A percentile compares a stretch with the other conserved stretches of the same genome.
Evolutionary conservation across 2,329 filamentous ascomycete species (phyloP).

Genomic region (Xylaria sp.): DNA sequence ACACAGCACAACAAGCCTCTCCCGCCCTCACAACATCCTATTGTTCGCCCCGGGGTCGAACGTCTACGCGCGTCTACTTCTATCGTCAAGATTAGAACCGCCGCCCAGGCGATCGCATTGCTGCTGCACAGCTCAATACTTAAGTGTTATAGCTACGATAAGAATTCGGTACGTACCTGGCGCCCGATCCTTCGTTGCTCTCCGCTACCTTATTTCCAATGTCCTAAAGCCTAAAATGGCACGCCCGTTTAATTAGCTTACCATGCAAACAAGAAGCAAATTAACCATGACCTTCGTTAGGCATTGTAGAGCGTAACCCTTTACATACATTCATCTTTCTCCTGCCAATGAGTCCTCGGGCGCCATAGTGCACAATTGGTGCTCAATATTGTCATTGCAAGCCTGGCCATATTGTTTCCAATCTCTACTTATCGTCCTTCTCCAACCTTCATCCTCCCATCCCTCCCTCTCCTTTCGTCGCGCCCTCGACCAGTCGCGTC

Average conservation of each 20-base stretch:
- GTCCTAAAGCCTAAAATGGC: constrained; percentile 19
- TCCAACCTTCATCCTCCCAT: neutral
- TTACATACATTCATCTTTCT: constrained; percentile 1
- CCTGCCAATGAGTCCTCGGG: constrained; percentile 24
- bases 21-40: neutral
- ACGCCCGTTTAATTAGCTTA: constrained; percentile 14
- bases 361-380: constrained; percentile 15
- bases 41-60: neutral
- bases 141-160: neutral
- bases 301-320: neutral
- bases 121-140: neutral
- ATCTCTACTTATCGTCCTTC: neutral
- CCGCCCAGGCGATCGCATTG: neutral
- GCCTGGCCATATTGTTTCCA: constrained; percentile 16
- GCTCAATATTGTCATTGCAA: constrained; percentile 17
- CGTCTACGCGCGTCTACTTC: constrained; percentile 4
- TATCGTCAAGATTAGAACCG: neutral
- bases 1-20: neutral
- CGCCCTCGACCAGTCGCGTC: constrained; percentile 7
- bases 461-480: neutral
- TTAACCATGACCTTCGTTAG: constrained; percentile 12
- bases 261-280: constrained; percentile 7
- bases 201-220: constrained; percentile 7
- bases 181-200: neutral
- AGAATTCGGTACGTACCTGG: constrained; percentile 22